Percentiles rank a stretch among this genome's conserved stretches.
These are phyloP conservation scores for Ramaria rubella DNA, from an alignment of 768 basidiomycete species.

Conservation along the genomic window DNA sequence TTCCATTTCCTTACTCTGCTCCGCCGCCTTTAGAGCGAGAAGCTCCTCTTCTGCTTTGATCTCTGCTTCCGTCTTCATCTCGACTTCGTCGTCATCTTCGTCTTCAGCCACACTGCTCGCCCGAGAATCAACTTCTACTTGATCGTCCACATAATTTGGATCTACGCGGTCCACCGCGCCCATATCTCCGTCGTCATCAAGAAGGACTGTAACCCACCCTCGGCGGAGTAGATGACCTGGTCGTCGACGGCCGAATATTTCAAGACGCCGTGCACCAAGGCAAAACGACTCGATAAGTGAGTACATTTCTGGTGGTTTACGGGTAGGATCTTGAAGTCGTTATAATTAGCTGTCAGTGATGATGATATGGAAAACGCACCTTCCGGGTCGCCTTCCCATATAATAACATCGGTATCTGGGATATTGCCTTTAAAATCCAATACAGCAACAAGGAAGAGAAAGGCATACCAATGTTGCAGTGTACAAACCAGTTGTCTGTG, in stretches of 20 bases:
- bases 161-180: slow-evolving; percentile 34
- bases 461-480: slow-evolving; percentile 88
- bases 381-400: slow-evolving; percentile 87
- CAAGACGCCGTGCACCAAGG: slow-evolving; percentile 84
- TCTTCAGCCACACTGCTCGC: slow-evolving; percentile 25
- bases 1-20: slow-evolving; percentile 12
- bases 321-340: slow-evolving; percentile 54
- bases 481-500: slow-evolving; percentile 94
- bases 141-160: slow-evolving; percentile 22
- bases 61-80: slow-evolving; percentile 6
- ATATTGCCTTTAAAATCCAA: not conserved
- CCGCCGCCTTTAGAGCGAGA: not conserved
- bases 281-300: slow-evolving; percentile 97
- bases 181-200: slow-evolving; percentile 50
- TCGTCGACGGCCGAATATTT: slow-evolving; percentile 65
- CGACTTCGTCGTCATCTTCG: slow-evolving; percentile 36
- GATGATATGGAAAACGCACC: slow-evolving; percentile 23
- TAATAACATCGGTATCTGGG: slow-evolving; percentile 89
- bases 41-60: not conserved
- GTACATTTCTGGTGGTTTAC: slow-evolving; percentile 94
- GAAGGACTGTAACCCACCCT: slow-evolving; percentile 89
- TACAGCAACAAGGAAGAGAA: not conserved
- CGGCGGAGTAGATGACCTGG: slow-evolving; percentile 54
- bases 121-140: slow-evolving; percentile 22
- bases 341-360: not conserved